A percentile compares a stretch with the other conserved stretches of the same genome.
These are phyloP conservation scores for Herpetospermum pedunculosum DNA, from an alignment of 306 rosid species.

Conservation along the genomic window DNA sequence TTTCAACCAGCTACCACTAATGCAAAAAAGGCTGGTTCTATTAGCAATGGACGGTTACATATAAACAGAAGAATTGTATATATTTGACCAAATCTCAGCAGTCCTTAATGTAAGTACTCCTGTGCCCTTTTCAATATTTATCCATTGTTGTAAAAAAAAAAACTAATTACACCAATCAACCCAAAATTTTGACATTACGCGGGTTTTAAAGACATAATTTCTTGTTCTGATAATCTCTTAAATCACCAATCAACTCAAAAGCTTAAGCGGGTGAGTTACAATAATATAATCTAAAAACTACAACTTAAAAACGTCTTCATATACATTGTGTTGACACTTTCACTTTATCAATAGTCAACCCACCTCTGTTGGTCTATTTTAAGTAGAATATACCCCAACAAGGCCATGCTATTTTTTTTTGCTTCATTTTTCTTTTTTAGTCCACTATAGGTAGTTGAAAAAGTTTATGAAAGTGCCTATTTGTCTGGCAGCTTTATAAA, in stretches of 20 bases:
- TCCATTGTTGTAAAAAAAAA: too few relatives aligned
- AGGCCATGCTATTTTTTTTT: background rate
- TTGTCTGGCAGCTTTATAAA: too few relatives aligned
- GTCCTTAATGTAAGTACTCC: background rate
- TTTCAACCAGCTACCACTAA: constrained; percentile 5
- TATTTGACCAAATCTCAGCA: background rate
- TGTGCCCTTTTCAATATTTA: background rate
- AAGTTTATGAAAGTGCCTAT: too few relatives aligned
- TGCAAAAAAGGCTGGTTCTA: background rate
- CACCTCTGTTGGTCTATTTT: background rate
- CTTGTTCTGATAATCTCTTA: too few relatives aligned
- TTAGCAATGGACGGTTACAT: background rate
- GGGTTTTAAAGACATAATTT: too few relatives aligned
- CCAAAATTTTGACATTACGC: too few relatives aligned
- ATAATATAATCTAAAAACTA: too few relatives aligned
- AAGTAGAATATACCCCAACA: background rate
- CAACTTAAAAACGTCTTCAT: too few relatives aligned
- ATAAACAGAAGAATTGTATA: constrained; percentile 7
- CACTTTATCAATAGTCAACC: background rate
- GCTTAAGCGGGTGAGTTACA: too few relatives aligned
- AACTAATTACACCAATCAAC: too few relatives aligned
- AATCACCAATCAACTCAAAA: too few relatives aligned
- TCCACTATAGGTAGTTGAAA: too few relatives aligned
- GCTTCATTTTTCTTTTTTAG: background rate
- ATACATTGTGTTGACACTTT: background rate